These are phyloP conservation scores for Hypoxylon rubiginosum DNA, from an alignment of 2,329 filamentous ascomycete genomes.

Conservation along the genomic window DNA sequence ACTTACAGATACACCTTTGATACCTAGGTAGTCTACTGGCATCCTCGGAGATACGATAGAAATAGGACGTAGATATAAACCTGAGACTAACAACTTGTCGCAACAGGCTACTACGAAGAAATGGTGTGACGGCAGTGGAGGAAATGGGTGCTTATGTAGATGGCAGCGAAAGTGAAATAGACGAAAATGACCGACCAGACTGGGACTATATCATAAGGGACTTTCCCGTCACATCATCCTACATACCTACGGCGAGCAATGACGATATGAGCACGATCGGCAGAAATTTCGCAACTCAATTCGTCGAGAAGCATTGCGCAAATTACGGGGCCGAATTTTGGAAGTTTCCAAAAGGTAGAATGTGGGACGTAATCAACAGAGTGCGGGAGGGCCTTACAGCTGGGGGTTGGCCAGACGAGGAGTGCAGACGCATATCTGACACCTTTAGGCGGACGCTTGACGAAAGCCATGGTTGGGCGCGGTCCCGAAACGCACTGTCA, in stretches of 20 bases:
- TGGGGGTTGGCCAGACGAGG: background rate
- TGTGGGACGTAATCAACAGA: background rate
- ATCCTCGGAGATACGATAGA: no score
- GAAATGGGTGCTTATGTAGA: background rate
- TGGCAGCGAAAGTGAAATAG: constrained; percentile 34
- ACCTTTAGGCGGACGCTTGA: background rate
- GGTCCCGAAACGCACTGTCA: background rate
- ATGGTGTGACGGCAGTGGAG: constrained; percentile 1
- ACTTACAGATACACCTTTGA: background rate
- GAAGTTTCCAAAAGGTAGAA: background rate
- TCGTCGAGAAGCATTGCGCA: background rate
- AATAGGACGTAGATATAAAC: background rate
- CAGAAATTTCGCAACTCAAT: background rate
- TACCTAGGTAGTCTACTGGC: no score
- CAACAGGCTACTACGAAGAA: constrained; percentile 4
- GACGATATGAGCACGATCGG: no score
- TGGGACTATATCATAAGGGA: background rate
- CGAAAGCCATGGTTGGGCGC: background rate
- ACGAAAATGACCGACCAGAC: constrained; percentile 27
- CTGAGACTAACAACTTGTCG: background rate
- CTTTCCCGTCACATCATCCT: background rate
- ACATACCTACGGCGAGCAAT: no score
- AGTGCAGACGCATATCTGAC: background rate
- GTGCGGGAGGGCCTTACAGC: background rate
- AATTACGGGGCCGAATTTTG: background rate